These are phyloP conservation scores for Scheffersomyces titani DNA, from an alignment of 1,139 yeast genomes.

Conservation along the genomic window DNA sequence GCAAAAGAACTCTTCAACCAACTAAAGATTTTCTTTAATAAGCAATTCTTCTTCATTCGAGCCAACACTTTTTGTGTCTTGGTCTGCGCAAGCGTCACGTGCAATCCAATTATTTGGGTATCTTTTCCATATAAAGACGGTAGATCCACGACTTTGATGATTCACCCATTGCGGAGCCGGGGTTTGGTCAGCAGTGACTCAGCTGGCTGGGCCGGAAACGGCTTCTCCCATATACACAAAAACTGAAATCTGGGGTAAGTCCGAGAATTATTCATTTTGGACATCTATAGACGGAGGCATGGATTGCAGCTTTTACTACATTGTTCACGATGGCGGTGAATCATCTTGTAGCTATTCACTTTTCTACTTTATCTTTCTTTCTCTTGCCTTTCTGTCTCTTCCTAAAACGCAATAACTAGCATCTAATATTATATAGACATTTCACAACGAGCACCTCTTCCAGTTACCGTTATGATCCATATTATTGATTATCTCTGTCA, in stretches of 20 bases:
- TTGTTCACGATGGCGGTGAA: neutral
- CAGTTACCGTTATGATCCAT: no score
- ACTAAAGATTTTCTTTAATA: neutral
- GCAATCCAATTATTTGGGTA: neutral
- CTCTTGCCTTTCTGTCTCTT: neutral
- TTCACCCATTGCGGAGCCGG: neutral
- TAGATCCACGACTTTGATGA: neutral
- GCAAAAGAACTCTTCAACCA: neutral
- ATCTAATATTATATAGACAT: neutral
- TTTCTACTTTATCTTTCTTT: neutral
- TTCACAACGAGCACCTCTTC: neutral
- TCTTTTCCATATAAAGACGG: neutral
- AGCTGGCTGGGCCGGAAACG: neutral
- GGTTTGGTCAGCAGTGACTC: neutral
- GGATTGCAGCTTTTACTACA: neutral
- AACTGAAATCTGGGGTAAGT: neutral
- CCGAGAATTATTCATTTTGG: neutral
- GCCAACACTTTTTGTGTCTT: neutral
- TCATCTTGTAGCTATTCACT: neutral
- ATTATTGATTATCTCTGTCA: neutral
- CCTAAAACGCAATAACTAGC: neutral
- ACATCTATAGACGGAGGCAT: neutral
- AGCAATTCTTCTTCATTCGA: neutral
- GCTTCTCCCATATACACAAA: neutral
- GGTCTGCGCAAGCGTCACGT: neutral